Evolutionary conservation across 768 basidiomycete genomes (phyloP), one percentile per base, ranked within the genome.

Genomic region (Lactarius tabidus): DNA sequence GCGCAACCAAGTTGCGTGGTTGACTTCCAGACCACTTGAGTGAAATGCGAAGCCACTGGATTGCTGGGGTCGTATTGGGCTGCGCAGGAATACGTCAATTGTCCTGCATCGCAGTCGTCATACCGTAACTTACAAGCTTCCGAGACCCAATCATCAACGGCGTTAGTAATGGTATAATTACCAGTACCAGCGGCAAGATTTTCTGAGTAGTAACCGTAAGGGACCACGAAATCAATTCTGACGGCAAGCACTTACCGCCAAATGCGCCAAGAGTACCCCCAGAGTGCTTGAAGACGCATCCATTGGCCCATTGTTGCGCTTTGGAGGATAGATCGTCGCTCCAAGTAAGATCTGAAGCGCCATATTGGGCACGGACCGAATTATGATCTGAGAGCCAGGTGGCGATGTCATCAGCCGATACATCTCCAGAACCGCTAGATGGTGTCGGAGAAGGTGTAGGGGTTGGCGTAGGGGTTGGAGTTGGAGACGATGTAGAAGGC

Each of bases 131-230:
- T 70, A 86, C 85, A 77, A 67, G 77, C 82, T 85, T 91, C 90
- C 70, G 81, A 82, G 5, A 84, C 81, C 90, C 89, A 92, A 6
- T 77, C 75, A 65, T 80, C 76, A 68, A 90, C 75, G 20, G 82
- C 88, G 0, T 73, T 54, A 14, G 74, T 59, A 64, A 89, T 85
- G 56, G 71, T 76, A 71, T 81, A 88, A 28, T 71, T 69, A 18
- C 85, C 86, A n/a, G 86, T 86, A 10, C 88, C 89, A 60, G 88
- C 89, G 61, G 89, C 87, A 66, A 91, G 75, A 70, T 92, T 91
- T 76, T 91, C 89, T 87, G 72, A n/a, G 38, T 18, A 52, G 26
- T 7, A 15, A 15, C 28, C 9, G 33, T 57, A 26, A 57, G 39
- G 17, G 39, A 43, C 0, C 31, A 18, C 51, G 18, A 23, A 15